Evolutionary conservation across 2,329 filamentous ascomycete genomes (phyloP).

Genomic region (Escovopsis weberi): DNA sequence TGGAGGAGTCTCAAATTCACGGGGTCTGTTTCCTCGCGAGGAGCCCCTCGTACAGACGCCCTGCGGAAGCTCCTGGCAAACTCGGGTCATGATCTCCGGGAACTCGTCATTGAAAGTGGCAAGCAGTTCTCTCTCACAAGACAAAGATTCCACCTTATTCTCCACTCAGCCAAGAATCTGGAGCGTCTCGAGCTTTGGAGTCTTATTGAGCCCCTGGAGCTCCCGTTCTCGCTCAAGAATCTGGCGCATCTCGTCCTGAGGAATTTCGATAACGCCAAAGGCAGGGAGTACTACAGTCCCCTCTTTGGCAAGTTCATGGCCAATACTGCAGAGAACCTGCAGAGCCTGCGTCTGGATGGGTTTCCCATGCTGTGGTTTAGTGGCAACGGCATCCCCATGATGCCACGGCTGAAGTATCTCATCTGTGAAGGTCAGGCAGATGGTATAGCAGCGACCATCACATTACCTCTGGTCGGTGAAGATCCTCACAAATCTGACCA

Average conservation of each 20-base stretch:
- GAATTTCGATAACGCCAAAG: slow-evolving; percentile 7
- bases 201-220: slow-evolving; percentile 4
- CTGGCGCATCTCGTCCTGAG: slow-evolving; percentile 11
- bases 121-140: slow-evolving; percentile 1
- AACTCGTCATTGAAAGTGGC: slow-evolving; percentile 4
- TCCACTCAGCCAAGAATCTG: slow-evolving; percentile 7
- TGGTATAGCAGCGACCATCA: slow-evolving; percentile 1
- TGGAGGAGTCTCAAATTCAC: slow-evolving; percentile 20
- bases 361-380: slow-evolving; percentile 9
- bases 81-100: slow-evolving; percentile 15
- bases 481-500: too few relatives aligned
- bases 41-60: slow-evolving; percentile 11
- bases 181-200: slow-evolving; percentile 7
- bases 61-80: slow-evolving; percentile 17
- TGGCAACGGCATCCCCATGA: slow-evolving; percentile 5
- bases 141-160: slow-evolving; percentile 4
- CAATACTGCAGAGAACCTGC: slow-evolving; percentile 10
- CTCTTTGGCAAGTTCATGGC: slow-evolving; percentile 6
- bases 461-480: too few relatives aligned
- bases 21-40: slow-evolving; percentile 8
- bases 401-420: not conserved
- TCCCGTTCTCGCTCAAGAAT: slow-evolving; percentile 7
- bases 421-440: slow-evolving; percentile 2
- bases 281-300: not conserved
- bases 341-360: slow-evolving; percentile 12